Evolutionary conservation across 805 yeast genomes (phyloP).

Genomic region (Danielia reshetovae): DNA sequence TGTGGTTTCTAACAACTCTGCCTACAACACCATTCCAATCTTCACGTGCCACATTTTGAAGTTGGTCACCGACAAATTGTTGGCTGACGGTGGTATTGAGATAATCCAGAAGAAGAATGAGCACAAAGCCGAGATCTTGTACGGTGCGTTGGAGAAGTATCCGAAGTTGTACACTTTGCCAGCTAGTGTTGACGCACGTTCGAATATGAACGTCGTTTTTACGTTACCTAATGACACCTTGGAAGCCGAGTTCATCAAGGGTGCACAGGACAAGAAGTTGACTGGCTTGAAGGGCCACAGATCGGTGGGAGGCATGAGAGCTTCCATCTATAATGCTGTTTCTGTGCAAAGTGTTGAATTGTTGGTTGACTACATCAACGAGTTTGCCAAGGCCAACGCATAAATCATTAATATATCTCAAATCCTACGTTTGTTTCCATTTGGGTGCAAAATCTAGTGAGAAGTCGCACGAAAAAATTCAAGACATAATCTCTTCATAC

Average conservation of each 20-base stretch:
- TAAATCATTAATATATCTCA: background rate
- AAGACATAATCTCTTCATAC: too few relatives aligned
- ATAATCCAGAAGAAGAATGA: conserved; percentile 55
- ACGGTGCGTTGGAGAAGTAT: conserved; percentile 59
- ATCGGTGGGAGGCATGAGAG: conserved; percentile 96
- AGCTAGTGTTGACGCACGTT: conserved; percentile 51
- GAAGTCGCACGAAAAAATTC: too few relatives aligned
- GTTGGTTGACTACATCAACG: conserved; percentile 53
- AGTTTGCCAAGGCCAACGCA: conserved; percentile 47
- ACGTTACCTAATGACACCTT: conserved; percentile 60
- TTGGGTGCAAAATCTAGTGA: conserved; percentile 2
- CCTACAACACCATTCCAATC: conserved; percentile 94
- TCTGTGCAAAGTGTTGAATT: conserved; percentile 53
- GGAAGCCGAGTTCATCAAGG: conserved; percentile 67
- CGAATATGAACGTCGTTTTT: conserved; percentile 92
- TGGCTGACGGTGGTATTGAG: conserved; percentile 68
- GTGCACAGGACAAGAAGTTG: conserved; percentile 56
- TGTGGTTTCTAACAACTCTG: conserved; percentile 82
- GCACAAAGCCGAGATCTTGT: conserved; percentile 60
- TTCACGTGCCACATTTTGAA: conserved; percentile 85
- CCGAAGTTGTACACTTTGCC: conserved; percentile 65
- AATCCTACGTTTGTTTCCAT: background rate
- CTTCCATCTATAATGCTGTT: conserved; percentile 89
- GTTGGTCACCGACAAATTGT: conserved; percentile 63
- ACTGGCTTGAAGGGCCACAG: conserved; percentile 92